A percentile compares a stretch with the other conserved stretches of the same genome.
These are phyloP conservation scores for Pouteria glomerata DNA, from an alignment of 148 eudicot species.

Conservation along the genomic window DNA sequence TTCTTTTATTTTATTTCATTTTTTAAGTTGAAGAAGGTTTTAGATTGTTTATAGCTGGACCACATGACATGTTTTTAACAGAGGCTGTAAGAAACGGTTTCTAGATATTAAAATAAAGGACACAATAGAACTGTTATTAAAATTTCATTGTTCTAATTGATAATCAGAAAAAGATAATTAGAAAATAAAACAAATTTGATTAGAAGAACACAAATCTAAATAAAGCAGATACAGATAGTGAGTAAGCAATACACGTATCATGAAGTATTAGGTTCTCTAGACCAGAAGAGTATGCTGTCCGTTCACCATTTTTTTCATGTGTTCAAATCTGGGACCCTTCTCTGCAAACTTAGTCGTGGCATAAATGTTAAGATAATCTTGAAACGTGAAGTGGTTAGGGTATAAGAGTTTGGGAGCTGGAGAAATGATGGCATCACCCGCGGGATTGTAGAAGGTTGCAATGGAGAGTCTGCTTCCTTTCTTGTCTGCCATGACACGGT, in stretches of 20 bases:
- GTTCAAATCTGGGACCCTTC: conserved; percentile 55
- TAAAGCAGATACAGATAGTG: neutral
- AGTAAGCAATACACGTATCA: neutral
- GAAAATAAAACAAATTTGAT: too few relatives aligned
- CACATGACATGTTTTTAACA: too few relatives aligned
- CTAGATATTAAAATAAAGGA: too few relatives aligned
- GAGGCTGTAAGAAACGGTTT: too few relatives aligned
- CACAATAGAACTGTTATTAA: too few relatives aligned
- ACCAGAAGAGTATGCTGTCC: conserved; percentile 13
- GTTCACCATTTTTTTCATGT: conserved; percentile 45
- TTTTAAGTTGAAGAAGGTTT: too few relatives aligned
- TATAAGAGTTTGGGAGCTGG: conserved; percentile 51
- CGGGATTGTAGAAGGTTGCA: conserved; percentile 88
- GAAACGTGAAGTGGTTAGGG: conserved; percentile 42
- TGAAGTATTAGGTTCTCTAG: conserved; percentile 6
- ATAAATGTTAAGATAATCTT: conserved; percentile 66
- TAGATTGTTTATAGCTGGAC: too few relatives aligned
- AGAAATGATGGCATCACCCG: conserved; percentile 60
- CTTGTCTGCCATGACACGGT: conserved; percentile 65
- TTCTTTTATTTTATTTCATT: too few relatives aligned
- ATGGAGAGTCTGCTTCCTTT: conserved; percentile 65
- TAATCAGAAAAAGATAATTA: too few relatives aligned
- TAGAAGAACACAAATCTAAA: neutral
- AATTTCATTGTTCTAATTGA: too few relatives aligned
- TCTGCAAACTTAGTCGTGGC: conserved; percentile 60